Evolutionary conservation across 306 rosid genomes (phyloP).

Genomic region (Cucurbita moschata): DNA sequence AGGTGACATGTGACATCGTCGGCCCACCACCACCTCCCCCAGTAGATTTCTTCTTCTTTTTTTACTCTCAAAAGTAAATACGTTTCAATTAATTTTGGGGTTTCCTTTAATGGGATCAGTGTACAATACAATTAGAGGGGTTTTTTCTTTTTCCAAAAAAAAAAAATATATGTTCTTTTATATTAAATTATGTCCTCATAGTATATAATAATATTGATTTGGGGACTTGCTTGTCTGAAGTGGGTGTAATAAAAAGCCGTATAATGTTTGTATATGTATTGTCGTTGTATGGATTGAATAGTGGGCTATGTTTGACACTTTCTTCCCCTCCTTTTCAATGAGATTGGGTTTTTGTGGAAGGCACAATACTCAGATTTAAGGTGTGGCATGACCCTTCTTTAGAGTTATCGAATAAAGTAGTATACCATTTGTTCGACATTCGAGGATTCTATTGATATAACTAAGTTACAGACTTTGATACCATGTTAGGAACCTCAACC

Average conservation of each 20-base stretch:
- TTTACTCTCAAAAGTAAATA: neutral
- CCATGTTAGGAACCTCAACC: no score
- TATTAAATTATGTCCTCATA: neutral
- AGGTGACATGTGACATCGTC: constrained; percentile 14
- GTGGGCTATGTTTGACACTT: neutral
- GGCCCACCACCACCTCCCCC: constrained; percentile 8
- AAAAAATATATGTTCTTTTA: neutral
- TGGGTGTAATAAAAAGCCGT: neutral
- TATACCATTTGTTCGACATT: no score
- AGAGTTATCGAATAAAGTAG: no score
- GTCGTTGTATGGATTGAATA: neutral
- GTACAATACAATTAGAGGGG: neutral
- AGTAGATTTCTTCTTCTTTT: neutral
- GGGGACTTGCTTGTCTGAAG: constrained; percentile 9
- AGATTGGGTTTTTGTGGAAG: neutral
- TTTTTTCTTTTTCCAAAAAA: neutral
- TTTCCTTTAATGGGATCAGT: neutral
- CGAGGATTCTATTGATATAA: no score
- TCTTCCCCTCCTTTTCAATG: neutral
- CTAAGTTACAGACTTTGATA: no score
- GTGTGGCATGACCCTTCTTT: no score
- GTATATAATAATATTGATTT: neutral
- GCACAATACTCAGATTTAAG: neutral
- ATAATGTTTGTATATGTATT: neutral
- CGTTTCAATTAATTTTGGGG: neutral